Evolutionary conservation across 2,329 filamentous ascomycete species (phyloP), one percentile per base, ranked within the genome.

Genomic region (Verruconis gallopava): DNA sequence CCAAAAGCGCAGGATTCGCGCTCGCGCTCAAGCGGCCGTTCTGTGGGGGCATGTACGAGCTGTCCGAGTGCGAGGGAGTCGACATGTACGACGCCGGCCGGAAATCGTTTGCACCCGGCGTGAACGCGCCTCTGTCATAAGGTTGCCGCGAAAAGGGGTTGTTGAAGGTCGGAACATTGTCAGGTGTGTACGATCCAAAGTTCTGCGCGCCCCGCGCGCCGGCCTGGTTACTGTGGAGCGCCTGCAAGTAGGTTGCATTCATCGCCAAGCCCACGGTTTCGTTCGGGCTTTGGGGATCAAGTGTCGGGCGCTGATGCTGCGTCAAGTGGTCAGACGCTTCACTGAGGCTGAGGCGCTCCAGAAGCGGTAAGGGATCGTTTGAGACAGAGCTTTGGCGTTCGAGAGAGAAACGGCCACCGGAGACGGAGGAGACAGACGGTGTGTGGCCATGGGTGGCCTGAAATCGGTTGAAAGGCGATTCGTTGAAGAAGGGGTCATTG

Each of bases 341-440:
- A n/a, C n/a, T n/a, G n/a, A n/a, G n/a, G n/a, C n/a, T n/a, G n/a
- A n/a, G n/a, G n/a, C n/a, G n/a, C n/a, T n/a, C n/a, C n/a, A n/a
- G n/a, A n/a, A n/a, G n/a, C n/a, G n/a, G n/a, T n/a, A n/a, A n/a
- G n/a, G n/a, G n/a, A n/a, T 65, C 60, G 44, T 59, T 61, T 20
- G 57, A 53, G 33, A 60, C 55, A 1, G 56, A 61, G 13, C 55
- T 57, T 42, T 58, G 58, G n/a, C 61, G 60, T 32, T 60, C 59
- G 28, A 52, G 57, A 38, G 54, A 59, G 4, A 49, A 33, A 6
- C 61, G 56, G 13, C 57, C 58, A 46, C 65, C 68, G 35, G 60
- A 55, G 46, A 71, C 67, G 4, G 68, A 57, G 3, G 63, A 65
- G 44, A 70, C 66, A 0, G 72, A 71, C 4, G 62, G 53, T 3